Evolutionary conservation across 2,329 filamentous ascomycete species (phyloP), one percentile per base, ranked within the genome.

Genomic region (Diaporthe ampelina): DNA sequence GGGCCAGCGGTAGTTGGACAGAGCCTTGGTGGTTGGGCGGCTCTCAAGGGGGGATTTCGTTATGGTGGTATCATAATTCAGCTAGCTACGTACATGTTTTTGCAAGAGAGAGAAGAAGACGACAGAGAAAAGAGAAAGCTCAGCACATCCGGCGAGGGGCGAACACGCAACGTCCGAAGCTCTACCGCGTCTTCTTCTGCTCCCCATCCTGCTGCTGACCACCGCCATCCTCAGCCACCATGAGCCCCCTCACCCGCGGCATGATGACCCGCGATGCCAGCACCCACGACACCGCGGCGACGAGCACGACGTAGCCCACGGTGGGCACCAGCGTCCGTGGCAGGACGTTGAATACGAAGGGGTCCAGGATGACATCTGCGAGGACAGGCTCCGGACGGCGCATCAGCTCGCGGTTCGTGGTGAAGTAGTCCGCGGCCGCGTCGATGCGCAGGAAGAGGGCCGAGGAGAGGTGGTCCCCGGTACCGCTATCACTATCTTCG

Each of bases 341-440:
- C 70, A 98, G 87, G 21, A 95, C 80, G 84, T 97, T 97, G 79
- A 92, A 84, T 54, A 97, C 75, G 80, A 93, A 98, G 0, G 95
- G 95, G 82, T 98, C 97, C 32, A 99, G 90, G 79, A 98, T 94
- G 82, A 92, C 83, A 78, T 99, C 96, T 69, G 93, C 93, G 70
- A 91, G 86, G 5, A 98, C 95, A 0, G 91, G 90, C 2, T 92
- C 92, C 19, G 94, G 93, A 76, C 88, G 80, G 65, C 86, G 83
- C 96, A 98, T 98, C 79, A 98, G 88, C 1, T 88, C 88, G 76
- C 86, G 83, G 81, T 98, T 89, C 74, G 91, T 88, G 15, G 94
- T 93, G 83, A 94, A 97, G 85, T 96, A 99, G 79, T 97, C 94
- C 61, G 97, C 95, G 26, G 92, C 91, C 19, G 95, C 91, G 76